A percentile compares a stretch with the other conserved stretches of the same genome.
phyloP scores from a whole-genome alignment of 164 flowering plant genomes.

The Vitis cinerea region DNA sequence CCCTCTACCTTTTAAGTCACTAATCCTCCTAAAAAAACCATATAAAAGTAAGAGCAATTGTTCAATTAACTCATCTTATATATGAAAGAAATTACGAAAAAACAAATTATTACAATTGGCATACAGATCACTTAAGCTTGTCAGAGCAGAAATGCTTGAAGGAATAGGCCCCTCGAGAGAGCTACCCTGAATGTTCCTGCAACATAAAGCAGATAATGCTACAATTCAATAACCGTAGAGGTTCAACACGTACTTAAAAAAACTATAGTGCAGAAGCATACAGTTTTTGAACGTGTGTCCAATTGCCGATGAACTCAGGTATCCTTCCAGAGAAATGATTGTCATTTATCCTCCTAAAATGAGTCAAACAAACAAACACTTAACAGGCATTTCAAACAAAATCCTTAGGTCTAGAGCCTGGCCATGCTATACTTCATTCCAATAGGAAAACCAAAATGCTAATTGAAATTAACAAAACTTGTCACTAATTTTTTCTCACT shows the following conservation, averaged over 20 bases:
- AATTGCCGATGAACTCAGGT: constrained; percentile 54
- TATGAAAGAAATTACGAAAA: not conserved
- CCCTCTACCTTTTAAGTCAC: constrained; percentile 54
- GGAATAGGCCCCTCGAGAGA: constrained; percentile 79
- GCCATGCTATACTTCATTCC: too few species aligned
- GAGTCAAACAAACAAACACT: not conserved
- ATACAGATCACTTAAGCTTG: constrained; percentile 62
- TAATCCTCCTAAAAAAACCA: constrained; percentile 53
- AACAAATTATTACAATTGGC: constrained; percentile 5
- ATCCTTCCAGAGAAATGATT: constrained; percentile 49
- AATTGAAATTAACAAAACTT: too few species aligned
- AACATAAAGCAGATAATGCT: constrained; percentile 4
- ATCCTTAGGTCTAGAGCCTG: too few species aligned
- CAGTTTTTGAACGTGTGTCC: constrained; percentile 54
- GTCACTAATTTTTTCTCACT: too few species aligned
- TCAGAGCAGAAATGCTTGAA: constrained; percentile 57
- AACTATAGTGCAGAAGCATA: constrained; percentile 24
- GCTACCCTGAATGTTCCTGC: constrained; percentile 69
- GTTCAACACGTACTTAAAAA: not conserved
- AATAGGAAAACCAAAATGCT: too few species aligned
- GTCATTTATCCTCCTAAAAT: constrained; percentile 47
- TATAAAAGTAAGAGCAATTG: not conserved
- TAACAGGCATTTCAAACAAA: not conserved
- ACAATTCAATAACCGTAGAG: not conserved
- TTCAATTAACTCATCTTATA: not conserved